These are phyloP conservation scores for Fusarium sulawesiense DNA, from an alignment of 2,329 filamentous ascomycete genomes.

Conservation along the genomic window DNA sequence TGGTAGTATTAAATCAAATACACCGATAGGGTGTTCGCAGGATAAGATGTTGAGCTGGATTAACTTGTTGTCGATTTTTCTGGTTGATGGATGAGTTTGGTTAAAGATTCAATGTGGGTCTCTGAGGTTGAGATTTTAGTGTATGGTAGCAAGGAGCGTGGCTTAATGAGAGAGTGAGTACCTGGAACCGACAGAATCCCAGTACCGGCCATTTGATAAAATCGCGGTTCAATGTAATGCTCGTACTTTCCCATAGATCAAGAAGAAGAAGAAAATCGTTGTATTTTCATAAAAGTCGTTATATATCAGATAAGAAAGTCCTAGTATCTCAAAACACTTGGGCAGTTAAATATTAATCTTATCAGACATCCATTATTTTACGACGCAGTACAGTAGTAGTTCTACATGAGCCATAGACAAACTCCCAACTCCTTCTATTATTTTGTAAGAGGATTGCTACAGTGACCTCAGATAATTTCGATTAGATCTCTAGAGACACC, in stretches of 20 bases:
- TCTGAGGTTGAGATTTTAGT: constrained; percentile 46
- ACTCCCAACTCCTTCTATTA: constrained; percentile 5
- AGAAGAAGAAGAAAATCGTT: not conserved
- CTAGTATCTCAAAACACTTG: not conserved
- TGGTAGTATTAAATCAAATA: not conserved
- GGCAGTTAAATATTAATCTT: not conserved
- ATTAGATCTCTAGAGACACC: not conserved
- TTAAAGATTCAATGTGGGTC: constrained; percentile 48
- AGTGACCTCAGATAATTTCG: not conserved
- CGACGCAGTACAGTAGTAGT: no score
- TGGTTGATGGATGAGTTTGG: constrained; percentile 35
- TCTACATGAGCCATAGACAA: not conserved
- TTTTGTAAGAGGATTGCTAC: not conserved
- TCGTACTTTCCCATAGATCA: not conserved
- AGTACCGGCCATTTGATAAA: not conserved
- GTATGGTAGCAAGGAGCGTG: constrained; percentile 6
- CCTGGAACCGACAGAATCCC: not conserved
- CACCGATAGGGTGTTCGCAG: not conserved
- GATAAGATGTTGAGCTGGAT: constrained; percentile 1
- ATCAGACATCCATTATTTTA: not conserved
- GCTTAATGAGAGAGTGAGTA: not conserved
- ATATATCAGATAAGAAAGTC: not conserved
- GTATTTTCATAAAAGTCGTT: not conserved
- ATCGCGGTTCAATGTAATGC: not conserved
- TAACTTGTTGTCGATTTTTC: constrained; percentile 14